These are phyloP conservation scores for Entomortierella lignicola DNA, from an alignment of 192 early-diverging fungal genomes.

Conservation along the genomic window DNA sequence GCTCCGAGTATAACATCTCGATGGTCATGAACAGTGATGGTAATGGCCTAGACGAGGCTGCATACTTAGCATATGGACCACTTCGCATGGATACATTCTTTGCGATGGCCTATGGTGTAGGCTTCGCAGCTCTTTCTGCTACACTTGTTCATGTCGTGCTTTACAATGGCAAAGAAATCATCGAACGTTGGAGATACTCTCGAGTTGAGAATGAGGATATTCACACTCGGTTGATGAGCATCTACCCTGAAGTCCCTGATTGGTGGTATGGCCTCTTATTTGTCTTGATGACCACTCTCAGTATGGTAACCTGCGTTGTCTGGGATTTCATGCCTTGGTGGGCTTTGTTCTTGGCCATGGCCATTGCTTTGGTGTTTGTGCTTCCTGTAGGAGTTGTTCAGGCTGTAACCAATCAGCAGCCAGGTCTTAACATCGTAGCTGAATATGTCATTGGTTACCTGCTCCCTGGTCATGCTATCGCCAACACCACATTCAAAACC, in stretches of 20 bases:
- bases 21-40: slow-evolving; percentile 33
- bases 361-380: not conserved
- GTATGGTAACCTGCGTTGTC: not conserved
- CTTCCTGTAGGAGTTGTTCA: not conserved
- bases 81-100: slow-evolving; percentile 57
- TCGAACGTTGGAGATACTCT: slow-evolving; percentile 53
- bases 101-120: slow-evolving; percentile 58
- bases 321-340: not conserved
- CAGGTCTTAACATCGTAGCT: not conserved
- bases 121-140: slow-evolving; percentile 65
- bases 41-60: slow-evolving; percentile 42
- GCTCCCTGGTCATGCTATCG: not conserved
- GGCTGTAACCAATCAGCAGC: not conserved
- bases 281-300: not conserved
- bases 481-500: not conserved
- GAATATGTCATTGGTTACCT: not conserved
- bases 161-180: slow-evolving; percentile 77
- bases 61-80: slow-evolving; percentile 57
- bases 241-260: not conserved
- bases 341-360: not conserved
- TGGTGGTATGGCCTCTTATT: slow-evolving; percentile 1
- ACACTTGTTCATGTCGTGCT: slow-evolving; percentile 66
- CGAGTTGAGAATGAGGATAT: not conserved
- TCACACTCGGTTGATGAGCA: not conserved
- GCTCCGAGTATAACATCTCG: slow-evolving; percentile 38